A percentile compares a stretch with the other conserved stretches of the same genome.
Conservation (phyloP, 768 basidiomycete species). For the Leccinellum rugosiceps region DNA sequence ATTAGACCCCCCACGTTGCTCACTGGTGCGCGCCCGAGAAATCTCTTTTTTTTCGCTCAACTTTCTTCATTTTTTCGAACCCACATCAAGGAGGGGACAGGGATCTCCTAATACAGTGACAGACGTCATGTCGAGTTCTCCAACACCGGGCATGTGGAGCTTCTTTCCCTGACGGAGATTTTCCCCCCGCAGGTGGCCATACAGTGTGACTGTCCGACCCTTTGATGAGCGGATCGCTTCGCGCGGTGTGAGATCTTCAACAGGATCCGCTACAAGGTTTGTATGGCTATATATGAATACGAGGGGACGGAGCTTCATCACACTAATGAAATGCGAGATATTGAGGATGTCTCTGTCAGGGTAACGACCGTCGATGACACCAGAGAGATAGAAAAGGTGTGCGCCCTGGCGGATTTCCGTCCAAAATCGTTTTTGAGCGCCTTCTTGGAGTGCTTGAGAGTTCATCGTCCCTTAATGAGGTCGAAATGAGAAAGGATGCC, state of each 20-base stretch:
- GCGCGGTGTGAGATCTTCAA: slow-evolving; percentile 92
- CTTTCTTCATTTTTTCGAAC: slow-evolving; percentile 87
- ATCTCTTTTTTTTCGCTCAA: slow-evolving; percentile 93
- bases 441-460: slow-evolving; percentile 88
- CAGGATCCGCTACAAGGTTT: slow-evolving; percentile 89
- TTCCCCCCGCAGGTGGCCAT: slow-evolving; percentile 92
- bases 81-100: slow-evolving; percentile 88
- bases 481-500: slow-evolving; percentile 95
- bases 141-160: slow-evolving; percentile 93
- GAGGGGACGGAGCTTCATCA: slow-evolving; percentile 98
- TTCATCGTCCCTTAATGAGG: slow-evolving; percentile 88
- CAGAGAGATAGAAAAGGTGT: slow-evolving; percentile 96
- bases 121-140: slow-evolving; percentile 76
- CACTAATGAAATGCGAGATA: slow-evolving; percentile 91
- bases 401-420: slow-evolving; percentile 98
- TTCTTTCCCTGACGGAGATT: slow-evolving; percentile 72
- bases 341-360: slow-evolving; percentile 96
- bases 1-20: slow-evolving; percentile 95
- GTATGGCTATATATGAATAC: slow-evolving; percentile 94
- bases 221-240: slow-evolving; percentile 73
- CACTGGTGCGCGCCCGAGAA: slow-evolving; percentile 96
- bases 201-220: slow-evolving; percentile 89
- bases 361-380: slow-evolving; percentile 97
- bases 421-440: slow-evolving; percentile 98
- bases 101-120: slow-evolving; percentile 85